Percentiles rank a stretch among this genome's conserved stretches.
phyloP scores from a whole-genome alignment of 2,329 filamentous ascomycete genomes.

The Ophiostoma sp. region DNA sequence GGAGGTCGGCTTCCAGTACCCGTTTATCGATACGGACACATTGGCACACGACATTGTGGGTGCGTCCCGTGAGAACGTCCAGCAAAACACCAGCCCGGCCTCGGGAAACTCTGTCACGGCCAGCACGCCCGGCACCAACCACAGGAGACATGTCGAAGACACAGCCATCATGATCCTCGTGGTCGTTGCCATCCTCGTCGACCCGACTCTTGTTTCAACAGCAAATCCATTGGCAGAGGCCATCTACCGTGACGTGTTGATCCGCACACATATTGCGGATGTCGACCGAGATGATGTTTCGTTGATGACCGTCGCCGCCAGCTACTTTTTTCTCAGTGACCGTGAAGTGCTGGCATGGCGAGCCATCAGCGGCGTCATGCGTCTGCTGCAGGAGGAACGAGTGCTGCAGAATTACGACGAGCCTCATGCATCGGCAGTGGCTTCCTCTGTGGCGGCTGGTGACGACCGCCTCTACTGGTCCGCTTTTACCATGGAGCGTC shows the following conservation, averaged over 20 bases:
- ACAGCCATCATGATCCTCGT: conserved; percentile 9
- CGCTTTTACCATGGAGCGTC: conserved; percentile 11
- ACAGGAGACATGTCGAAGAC: not conserved
- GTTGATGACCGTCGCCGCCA: not conserved
- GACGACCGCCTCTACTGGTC: conserved; percentile 15
- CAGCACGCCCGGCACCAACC: not conserved
- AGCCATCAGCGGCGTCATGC: conserved; percentile 12
- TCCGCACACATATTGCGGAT: not conserved
- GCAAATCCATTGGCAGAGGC: not conserved
- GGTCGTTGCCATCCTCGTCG: not conserved
- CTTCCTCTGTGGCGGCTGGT: not conserved
- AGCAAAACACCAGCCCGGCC: not conserved
- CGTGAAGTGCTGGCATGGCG: conserved; percentile 14
- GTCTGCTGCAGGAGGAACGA: conserved; percentile 8
- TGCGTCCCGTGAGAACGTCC: not conserved
- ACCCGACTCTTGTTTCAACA: not conserved
- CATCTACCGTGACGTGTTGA: conserved; percentile 5
- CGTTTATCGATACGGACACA: not conserved
- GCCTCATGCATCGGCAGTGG: not conserved
- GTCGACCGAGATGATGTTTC: conserved; percentile 2
- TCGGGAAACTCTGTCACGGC: not conserved
- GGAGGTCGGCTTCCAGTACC: conserved; percentile 1
- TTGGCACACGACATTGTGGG: not conserved
- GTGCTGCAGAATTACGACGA: conserved; percentile 12
- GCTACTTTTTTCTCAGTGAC: conserved; percentile 3